Evolutionary conservation across 495 filamentous ascomycete genomes (phyloP).

Genomic region (Cetradonia linearis): DNA sequence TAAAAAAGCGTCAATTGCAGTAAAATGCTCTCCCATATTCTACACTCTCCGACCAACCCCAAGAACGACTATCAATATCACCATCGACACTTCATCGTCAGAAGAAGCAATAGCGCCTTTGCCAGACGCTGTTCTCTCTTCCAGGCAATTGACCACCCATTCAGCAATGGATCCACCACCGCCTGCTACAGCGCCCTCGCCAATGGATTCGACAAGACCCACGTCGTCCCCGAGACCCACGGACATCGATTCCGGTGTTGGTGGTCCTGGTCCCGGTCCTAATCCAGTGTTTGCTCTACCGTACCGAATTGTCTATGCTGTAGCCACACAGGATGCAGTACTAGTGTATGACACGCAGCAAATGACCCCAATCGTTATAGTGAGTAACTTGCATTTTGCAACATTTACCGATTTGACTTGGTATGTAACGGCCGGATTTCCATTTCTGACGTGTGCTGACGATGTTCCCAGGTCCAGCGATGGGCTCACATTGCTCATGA

Average conservation of each 20-base stretch:
- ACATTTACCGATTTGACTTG: constrained; percentile 96
- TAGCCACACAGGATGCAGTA: constrained; percentile 95
- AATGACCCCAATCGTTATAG: constrained; percentile 78
- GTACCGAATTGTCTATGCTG: constrained; percentile 92
- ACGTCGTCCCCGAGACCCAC: constrained; percentile 44
- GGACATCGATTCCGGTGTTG: constrained; percentile 42
- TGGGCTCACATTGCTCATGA: constrained; percentile 84
- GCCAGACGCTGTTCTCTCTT: constrained; percentile 67
- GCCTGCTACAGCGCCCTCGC: constrained; percentile 33
- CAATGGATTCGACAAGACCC: constrained; percentile 27
- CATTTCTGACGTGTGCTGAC: constrained; percentile 4
- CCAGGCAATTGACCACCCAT: constrained; percentile 44
- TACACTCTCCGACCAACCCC: constrained; percentile 67
- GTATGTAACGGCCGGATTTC: constrained; percentile 41
- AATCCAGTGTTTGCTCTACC: constrained; percentile 70
- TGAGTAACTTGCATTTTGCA: constrained; percentile 93
- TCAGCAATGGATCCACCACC: constrained; percentile 76
- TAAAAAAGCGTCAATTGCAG: constrained; percentile 95
- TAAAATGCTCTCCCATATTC: constrained; percentile 83
- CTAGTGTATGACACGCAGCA: constrained; percentile 96
- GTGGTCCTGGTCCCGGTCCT: constrained; percentile 46
- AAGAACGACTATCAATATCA: constrained; percentile 74
- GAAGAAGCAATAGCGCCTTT: constrained; percentile 76
- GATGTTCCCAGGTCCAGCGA: constrained; percentile 70
- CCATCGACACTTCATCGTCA: constrained; percentile 79